phyloP scores from a whole-genome alignment of 768 basidiomycete genomes.

The Mycena rebaudengoi region DNA sequence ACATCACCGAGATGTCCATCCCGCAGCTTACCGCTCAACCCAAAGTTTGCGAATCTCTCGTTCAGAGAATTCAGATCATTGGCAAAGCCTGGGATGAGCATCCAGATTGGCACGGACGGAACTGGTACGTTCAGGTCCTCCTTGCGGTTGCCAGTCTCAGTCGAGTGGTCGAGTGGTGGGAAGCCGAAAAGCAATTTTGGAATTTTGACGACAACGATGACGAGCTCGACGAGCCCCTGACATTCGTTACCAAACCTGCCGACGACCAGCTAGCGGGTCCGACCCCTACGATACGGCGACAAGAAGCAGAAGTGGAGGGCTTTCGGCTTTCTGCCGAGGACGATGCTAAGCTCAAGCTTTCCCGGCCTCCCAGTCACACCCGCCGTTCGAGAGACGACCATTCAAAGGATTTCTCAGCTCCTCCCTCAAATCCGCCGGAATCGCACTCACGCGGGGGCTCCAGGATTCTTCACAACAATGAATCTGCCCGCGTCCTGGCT shows the following conservation, averaged over 20 bases:
- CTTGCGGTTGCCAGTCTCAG: conserved; percentile 95
- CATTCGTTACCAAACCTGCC: conserved; percentile 92
- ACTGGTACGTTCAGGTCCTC: conserved; percentile 97
- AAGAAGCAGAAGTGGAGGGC: conserved; percentile 51
- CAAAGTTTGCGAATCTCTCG: conserved; percentile 85
- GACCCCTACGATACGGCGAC: conserved; percentile 46
- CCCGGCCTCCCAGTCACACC: conserved; percentile 57
- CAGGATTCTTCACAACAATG: conserved; percentile 64
- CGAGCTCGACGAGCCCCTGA: conserved; percentile 89
- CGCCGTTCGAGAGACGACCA: conserved; percentile 68
- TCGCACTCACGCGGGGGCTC: conserved; percentile 44
- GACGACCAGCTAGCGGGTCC: conserved; percentile 56
- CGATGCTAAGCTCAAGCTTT: conserved; percentile 58
- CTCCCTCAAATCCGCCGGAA: conserved; percentile 45
- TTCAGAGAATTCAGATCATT: conserved; percentile 89
- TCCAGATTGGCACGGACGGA: conserved; percentile 96
- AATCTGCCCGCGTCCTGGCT: conserved; percentile 85
- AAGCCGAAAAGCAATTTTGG: conserved; percentile 99
- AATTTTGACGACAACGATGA: conserved; percentile 95
- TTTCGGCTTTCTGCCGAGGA: conserved; percentile 63
- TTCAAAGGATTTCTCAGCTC: conserved; percentile 54
- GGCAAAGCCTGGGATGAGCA: conserved; percentile 98
- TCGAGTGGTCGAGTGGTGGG: conserved; percentile 99
- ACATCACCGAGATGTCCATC: conserved; percentile 90
- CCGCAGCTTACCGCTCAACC: conserved; percentile 86